Evolutionary conservation across 1,139 yeast species (phyloP), one percentile per base, ranked within the genome.

Genomic region (Yamadazyma triangularis): DNA sequence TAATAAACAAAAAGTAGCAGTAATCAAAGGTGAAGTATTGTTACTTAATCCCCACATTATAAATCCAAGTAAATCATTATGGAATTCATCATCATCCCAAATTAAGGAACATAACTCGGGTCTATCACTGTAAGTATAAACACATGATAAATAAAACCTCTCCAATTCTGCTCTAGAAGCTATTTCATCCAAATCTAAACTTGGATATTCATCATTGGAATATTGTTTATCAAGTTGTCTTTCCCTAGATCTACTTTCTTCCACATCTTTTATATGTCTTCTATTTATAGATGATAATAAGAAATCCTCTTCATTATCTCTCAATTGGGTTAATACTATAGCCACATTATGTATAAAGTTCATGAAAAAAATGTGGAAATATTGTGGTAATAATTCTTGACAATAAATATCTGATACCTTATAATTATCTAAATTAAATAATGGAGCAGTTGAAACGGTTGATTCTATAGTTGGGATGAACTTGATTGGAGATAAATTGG

Each of bases 271-370:
- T 9, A 33, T 46, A 27, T 56, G 50, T 28, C 62, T 60, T 36
- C 45, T 56, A 34, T 62, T 63, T 31, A 58, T 51, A 2, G 69
- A 60, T 9, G 86, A 75, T 33, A 85, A 55, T 33, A 81, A 58
- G 25, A 78, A 73, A 50, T 91, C 97, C 48, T 91, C 98, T 52
- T 91, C 97, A 10, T 78, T 76, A 43, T 86, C 86, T 43, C 93
- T 73, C 50, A 91, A 73, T 47, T 81, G 83, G 4, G 89, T 83
- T 35, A 91, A 64, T 11, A 89, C 65, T 36, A 86, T 80, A 1
- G 96, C 95, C 25, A 85, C 74, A 47, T 84, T 80, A 8, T 77
- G 65, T 16, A 88, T 75, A 41, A 87, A 78, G 3, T 70, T 61
- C 28, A 70, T 74, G 25, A 83, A 71, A 39, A 87, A 76, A 1